Evolutionary conservation across 169 alveolate species (phyloP).

Genomic region (Toxoplasma gondii): DNA sequence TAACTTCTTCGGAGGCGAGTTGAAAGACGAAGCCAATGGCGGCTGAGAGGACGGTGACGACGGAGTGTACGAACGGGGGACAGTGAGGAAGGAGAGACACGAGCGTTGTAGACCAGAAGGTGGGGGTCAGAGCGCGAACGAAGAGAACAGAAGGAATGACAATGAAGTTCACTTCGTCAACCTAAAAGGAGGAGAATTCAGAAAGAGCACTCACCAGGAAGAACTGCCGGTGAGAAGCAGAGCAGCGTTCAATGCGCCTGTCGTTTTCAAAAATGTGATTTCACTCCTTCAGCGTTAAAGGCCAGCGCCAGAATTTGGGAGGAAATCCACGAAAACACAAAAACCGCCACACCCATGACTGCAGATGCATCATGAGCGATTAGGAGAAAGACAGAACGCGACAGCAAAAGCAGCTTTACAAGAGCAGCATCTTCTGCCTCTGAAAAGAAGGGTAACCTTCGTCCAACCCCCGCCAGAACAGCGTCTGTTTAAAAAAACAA

Average conservation of each 20-base stretch:
- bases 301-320: too few relatives aligned
- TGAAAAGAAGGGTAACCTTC: too few relatives aligned
- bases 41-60: not conserved
- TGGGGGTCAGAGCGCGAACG: constrained; percentile 31
- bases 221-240: not conserved
- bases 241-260: not conserved
- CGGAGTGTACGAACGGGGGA: not conserved
- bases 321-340: too few relatives aligned
- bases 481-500: too few relatives aligned
- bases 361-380: too few relatives aligned
- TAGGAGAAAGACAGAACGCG: too few relatives aligned
- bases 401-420: too few relatives aligned
- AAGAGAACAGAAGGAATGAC: constrained; percentile 50
- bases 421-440: too few relatives aligned
- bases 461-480: too few relatives aligned
- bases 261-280: not conserved
- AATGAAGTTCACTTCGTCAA: constrained; percentile 60
- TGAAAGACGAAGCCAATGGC: not conserved
- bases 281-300: constrained; percentile 38
- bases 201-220: not conserved
- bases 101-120: not conserved
- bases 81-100: constrained; percentile 1
- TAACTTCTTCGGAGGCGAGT: constrained; percentile 13
- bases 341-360: too few relatives aligned
- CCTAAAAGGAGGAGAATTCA: constrained; percentile 19